These are phyloP conservation scores for Jaltomata sinuosa DNA, from an alignment of 257 asterid species.

Conservation along the genomic window DNA sequence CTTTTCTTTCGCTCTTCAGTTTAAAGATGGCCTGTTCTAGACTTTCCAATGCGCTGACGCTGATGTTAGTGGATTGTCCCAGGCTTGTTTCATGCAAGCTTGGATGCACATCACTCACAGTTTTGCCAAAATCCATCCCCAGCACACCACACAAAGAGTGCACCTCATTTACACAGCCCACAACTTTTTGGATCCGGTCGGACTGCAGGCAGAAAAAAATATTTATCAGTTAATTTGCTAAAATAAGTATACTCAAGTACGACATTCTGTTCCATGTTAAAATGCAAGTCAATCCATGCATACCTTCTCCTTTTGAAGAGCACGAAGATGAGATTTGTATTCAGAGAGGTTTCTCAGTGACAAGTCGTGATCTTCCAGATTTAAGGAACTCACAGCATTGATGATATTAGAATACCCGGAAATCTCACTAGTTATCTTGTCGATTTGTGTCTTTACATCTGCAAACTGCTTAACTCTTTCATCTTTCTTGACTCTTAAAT, in stretches of 20 bases:
- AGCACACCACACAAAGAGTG: constrained; percentile 8
- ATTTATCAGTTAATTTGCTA: not conserved
- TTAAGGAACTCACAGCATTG: not conserved
- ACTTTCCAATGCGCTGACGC: not conserved
- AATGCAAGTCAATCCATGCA: not conserved
- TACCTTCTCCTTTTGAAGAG: constrained; percentile 17
- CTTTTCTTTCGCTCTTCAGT: constrained; percentile 3
- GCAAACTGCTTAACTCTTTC: constrained; percentile 6
- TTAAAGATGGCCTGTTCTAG: not conserved
- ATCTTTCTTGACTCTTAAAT: constrained; percentile 2
- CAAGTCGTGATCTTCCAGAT: constrained; percentile 2
- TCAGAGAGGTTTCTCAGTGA: constrained; percentile 11
- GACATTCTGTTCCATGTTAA: not conserved
- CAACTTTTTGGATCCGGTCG: constrained; percentile 9
- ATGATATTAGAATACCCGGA: not conserved
- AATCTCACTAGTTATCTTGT: constrained; percentile 10
- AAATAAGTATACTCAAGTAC: not conserved
- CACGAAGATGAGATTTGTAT: not conserved
- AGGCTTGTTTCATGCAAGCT: constrained; percentile 2
- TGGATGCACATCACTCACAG: constrained; percentile 12
- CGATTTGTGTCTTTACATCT: constrained; percentile 6
- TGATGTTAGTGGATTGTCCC: constrained; percentile 4
- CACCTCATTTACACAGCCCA: constrained; percentile 5
- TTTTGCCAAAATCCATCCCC: constrained; percentile 5
- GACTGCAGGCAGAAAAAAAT: not conserved